Conservation (phyloP, 768 basidiomycete species). For the Bullera alba region DNA sequence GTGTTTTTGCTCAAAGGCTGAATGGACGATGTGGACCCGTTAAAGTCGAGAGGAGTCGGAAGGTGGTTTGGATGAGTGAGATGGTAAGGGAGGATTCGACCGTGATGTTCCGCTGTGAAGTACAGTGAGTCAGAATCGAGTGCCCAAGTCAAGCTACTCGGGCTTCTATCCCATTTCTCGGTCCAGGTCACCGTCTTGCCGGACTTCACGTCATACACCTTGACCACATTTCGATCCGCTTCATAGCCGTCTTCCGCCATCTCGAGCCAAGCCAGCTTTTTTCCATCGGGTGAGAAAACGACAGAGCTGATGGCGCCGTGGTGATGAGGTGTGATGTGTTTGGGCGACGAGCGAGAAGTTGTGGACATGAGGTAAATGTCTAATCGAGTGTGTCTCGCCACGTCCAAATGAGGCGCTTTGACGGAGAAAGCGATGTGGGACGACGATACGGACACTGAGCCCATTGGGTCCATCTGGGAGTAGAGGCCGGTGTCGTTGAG, state of each 20-base stretch:
- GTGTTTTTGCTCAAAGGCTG: conserved; percentile 58
- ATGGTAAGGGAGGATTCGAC: conserved; percentile 51
- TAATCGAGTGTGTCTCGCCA: conserved; percentile 82
- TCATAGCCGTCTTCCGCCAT: conserved; percentile 83
- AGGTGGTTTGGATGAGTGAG: conserved; percentile 26
- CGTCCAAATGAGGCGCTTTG: conserved; percentile 69
- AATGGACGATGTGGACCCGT: conserved; percentile 44
- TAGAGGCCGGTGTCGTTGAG: conserved; percentile 38
- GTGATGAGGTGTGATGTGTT: conserved; percentile 69
- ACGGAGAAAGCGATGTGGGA: conserved; percentile 72
- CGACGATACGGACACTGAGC: conserved; percentile 46
- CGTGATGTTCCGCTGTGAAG: conserved; percentile 69
- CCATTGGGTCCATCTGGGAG: conserved; percentile 60
- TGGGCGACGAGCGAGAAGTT: conserved; percentile 51
- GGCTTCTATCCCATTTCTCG: conserved; percentile 78
- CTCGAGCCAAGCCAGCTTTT: conserved; percentile 79
- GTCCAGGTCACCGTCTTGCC: conserved; percentile 58
- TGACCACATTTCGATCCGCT: conserved; percentile 64
- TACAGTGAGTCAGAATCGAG: conserved; percentile 63
- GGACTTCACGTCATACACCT: conserved; percentile 70
- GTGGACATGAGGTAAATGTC: conserved; percentile 53
- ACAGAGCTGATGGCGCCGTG: conserved; percentile 79
- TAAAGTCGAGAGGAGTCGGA: conserved; percentile 33
- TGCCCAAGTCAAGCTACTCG: conserved; percentile 61
- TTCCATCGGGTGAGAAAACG: conserved; percentile 60